phyloP scores from a whole-genome alignment of 768 basidiomycete species.

The Chlorophyllum brunneum region DNA sequence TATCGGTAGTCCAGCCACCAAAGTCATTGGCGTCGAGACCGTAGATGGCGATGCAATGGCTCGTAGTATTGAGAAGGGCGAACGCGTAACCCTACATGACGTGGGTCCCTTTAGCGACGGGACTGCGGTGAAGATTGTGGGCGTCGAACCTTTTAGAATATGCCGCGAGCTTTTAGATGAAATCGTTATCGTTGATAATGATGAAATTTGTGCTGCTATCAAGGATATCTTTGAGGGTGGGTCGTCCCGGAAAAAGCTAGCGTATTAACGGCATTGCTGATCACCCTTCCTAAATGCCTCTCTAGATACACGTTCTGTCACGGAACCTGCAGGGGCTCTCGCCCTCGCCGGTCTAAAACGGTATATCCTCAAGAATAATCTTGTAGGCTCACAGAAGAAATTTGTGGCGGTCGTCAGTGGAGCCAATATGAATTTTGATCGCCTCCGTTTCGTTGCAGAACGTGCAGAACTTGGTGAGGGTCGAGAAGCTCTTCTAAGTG shows the following conservation, averaged over 20 bases:
- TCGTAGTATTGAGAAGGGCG: conserved; percentile 72
- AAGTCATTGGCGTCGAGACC: conserved; percentile 91
- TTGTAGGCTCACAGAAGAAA: conserved; percentile 78
- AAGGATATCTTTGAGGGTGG: conserved; percentile 98
- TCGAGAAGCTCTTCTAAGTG: conserved; percentile 86
- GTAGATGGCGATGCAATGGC: conserved; percentile 94
- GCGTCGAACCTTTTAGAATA: conserved; percentile 91
- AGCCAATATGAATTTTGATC: conserved; percentile 99
- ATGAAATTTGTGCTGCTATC: conserved; percentile 97
- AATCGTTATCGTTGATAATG: conserved; percentile 83
- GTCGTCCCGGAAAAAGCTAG: conserved; percentile 10
- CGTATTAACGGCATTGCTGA: not conserved
- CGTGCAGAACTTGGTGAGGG: conserved; percentile 97
- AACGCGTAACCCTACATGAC: conserved; percentile 79
- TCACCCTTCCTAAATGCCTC: not conserved
- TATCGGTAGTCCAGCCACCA: conserved; percentile 79
- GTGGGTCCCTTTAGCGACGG: conserved; percentile 98
- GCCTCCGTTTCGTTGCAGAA: conserved; percentile 96
- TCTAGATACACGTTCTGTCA: conserved; percentile 90
- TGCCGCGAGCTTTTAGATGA: conserved; percentile 83
- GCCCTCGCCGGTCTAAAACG: conserved; percentile 90
- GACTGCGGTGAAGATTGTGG: conserved; percentile 94
- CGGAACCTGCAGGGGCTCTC: conserved; percentile 94
- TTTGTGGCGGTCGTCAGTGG: conserved; percentile 94
- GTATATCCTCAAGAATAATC: conserved; percentile 75